These are phyloP conservation scores for Solanum chiquidenum DNA, from an alignment of 257 asterid species.

Conservation along the genomic window DNA sequence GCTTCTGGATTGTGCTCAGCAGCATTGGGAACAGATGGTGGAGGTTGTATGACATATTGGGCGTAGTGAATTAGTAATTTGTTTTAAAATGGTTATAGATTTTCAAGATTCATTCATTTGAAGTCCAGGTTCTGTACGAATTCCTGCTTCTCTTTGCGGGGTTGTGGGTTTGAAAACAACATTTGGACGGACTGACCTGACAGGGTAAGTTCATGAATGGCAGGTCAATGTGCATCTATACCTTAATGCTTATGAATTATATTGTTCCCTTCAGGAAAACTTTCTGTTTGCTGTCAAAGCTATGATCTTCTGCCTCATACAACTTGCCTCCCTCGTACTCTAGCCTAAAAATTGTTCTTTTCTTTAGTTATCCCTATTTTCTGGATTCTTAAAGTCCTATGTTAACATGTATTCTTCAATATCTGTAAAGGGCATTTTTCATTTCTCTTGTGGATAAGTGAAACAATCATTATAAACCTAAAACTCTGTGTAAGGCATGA, in stretches of 20 bases:
- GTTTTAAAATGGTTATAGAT: not conserved
- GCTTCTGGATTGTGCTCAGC: slow-evolving; percentile 96
- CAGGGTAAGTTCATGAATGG: slow-evolving; percentile 49
- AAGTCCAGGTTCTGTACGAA: slow-evolving; percentile 81
- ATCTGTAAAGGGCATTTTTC: not conserved
- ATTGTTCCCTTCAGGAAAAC: not conserved
- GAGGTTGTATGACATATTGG: slow-evolving; percentile 59
- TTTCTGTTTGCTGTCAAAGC: not conserved
- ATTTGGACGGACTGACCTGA: slow-evolving; percentile 69
- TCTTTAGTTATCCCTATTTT: not conserved
- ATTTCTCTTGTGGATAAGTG: not conserved
- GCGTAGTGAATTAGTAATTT: not conserved
- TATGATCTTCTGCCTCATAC: not conserved
- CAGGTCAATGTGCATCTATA: not conserved
- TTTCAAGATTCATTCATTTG: not conserved
- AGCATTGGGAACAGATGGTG: slow-evolving; percentile 98
- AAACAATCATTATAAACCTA: not conserved
- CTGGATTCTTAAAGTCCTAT: not conserved
- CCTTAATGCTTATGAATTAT: not conserved
- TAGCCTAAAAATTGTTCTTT: not conserved
- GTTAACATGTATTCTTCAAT: not conserved
- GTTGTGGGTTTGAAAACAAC: slow-evolving; percentile 91
- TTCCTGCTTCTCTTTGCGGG: slow-evolving; percentile 95
- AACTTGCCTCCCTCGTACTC: not conserved
- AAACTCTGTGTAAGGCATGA: not conserved